Evolutionary conservation across 1,284 basidiomycete species (phyloP), one percentile per base, ranked within the genome.

Genomic region (Boletus smithii): DNA sequence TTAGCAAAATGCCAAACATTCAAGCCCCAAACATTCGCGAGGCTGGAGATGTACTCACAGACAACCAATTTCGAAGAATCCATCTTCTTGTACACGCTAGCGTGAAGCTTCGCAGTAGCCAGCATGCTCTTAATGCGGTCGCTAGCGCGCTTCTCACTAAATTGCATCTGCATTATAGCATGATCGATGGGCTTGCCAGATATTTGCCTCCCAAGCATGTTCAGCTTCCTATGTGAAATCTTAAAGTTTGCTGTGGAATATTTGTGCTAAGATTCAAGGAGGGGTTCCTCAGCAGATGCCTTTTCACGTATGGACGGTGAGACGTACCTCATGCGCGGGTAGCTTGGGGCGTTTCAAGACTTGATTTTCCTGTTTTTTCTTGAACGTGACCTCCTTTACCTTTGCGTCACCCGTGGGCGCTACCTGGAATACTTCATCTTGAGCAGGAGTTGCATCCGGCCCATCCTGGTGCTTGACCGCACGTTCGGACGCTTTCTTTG

Each of bases 141-240:
- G 48, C 90, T 86, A 9, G 89, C 91, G 13, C 92, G 80, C 71
- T 97, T 97, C 67, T 94, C 85, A 57, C 86, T 89, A 68, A 97
- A 97, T 65, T 90, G 82, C 88, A 98, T 95, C 65, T 99, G 95
- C 43, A 98, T 72, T 62, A 99, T 95, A 22, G 95, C 95, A 62
- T 88, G 85, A 70, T 97, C 94, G 50, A 95, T 84, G 11, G 93
- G 91, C 59, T 91, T 86, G 13, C 89, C 87, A 8, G 88, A 76
- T 56, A 98, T 91, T 68, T 97, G 91, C 46, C 83, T 76, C 7
- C 88, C 87, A 34, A 99, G 75, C 72, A 87, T 79, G 68, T 95
- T 94, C 44, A 97, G 75, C 69, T 98, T 98, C 48, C 93, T 81
- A 55, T 88, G 91, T 2, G 91, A 95, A 40, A 95, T 93, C 67